phyloP scores from a whole-genome alignment of 106 monocot genomes.

The Chionographis japonica region DNA sequence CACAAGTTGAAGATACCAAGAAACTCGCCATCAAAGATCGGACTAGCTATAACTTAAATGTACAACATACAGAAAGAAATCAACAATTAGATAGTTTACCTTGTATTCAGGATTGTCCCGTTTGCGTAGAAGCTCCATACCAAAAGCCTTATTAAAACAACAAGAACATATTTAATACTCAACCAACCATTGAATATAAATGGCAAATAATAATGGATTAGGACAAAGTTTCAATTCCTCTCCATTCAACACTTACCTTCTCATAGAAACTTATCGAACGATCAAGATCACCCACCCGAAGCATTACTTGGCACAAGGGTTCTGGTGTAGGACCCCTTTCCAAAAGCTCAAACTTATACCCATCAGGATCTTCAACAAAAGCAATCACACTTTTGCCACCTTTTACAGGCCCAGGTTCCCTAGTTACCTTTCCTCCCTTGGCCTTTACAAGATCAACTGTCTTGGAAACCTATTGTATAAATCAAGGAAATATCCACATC shows the following conservation, averaged over 20 bases:
- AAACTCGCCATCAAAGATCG: too few relatives aligned
- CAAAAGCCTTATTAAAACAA: constrained; percentile 60
- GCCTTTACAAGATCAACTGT: constrained; percentile 71
- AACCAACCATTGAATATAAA: neutral
- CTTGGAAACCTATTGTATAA: constrained; percentile 42
- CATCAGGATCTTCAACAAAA: constrained; percentile 76
- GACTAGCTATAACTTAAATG: too few relatives aligned
- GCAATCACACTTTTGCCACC: constrained; percentile 66
- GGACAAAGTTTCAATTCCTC: neutral
- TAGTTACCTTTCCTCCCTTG: constrained; percentile 69
- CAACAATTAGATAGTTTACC: constrained; percentile 26
- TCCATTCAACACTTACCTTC: constrained; percentile 31
- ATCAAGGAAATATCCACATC: neutral
- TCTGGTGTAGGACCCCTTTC: constrained; percentile 69
- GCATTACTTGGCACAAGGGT: constrained; percentile 76
- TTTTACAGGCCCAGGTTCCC: constrained; percentile 69
- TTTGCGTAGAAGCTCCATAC: constrained; percentile 91
- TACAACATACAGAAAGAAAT: too few relatives aligned
- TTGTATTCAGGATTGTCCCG: constrained; percentile 86
- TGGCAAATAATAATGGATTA: neutral
- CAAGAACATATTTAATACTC: neutral
- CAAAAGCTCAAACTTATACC: constrained; percentile 77
- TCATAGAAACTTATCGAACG: constrained; percentile 65
- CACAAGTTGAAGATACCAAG: too few relatives aligned
- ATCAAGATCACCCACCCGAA: constrained; percentile 73